These are phyloP conservation scores for Trichoderma oligosporum DNA, from an alignment of 2,329 filamentous ascomycete species.

Conservation along the genomic window DNA sequence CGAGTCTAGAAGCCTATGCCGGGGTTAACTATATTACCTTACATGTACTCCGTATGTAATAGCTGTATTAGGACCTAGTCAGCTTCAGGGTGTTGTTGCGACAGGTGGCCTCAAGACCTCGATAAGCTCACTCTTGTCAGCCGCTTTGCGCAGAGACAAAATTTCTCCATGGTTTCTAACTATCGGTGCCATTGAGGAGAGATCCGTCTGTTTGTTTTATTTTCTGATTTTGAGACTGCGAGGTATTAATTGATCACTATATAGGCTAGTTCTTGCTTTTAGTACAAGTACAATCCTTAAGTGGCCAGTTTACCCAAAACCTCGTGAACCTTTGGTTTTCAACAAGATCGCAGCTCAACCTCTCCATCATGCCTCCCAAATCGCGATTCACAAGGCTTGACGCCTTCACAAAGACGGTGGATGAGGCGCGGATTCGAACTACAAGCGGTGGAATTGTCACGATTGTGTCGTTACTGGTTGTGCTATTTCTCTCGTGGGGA, in stretches of 20 bases:
- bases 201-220: neutral
- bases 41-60: too few relatives aligned
- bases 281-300: too few relatives aligned
- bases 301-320: too few relatives aligned
- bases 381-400: conserved; percentile 95
- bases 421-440: conserved; percentile 93
- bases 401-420: conserved; percentile 98
- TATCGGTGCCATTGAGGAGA: conserved; percentile 13
- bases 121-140: conserved; percentile 13
- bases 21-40: neutral
- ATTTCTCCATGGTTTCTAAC: conserved; percentile 14
- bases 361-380: conserved; percentile 69
- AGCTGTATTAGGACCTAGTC: conserved; percentile 10
- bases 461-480: conserved; percentile 80
- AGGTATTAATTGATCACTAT: too few relatives aligned
- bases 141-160: conserved; percentile 15
- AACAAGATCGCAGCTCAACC: neutral
- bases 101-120: conserved; percentile 34
- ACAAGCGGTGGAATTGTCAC: conserved; percentile 95
- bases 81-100: conserved; percentile 30
- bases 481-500: conserved; percentile 84
- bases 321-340: neutral
- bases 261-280: neutral
- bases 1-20: conserved; percentile 9
- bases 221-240: conserved; percentile 11